Evolutionary conservation across 805 yeast species (phyloP), one percentile per base, ranked within the genome.

Genomic region (Candida patagonica): DNA sequence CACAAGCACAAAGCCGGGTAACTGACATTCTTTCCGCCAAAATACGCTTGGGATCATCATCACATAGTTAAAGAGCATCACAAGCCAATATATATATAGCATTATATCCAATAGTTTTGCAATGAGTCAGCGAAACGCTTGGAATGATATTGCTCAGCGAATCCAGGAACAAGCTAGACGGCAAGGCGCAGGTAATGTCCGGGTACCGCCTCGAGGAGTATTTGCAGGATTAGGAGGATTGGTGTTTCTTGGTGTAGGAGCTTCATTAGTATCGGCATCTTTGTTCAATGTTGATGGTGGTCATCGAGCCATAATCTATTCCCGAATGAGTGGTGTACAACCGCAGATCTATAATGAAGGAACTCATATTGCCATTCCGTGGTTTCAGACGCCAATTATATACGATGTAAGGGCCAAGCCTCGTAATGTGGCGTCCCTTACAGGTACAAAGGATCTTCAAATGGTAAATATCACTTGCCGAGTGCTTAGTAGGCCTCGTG

Each of bases 401-500:
- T 92, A 82, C 62, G 97, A 92, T 59, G 95, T 92, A 44, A 77
- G 98, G 55, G 96, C 98, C 35, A 89, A 86, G 60, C 98, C 98
- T 44, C 78, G 96, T 65, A 87, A 87, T 52, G 94, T 92, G 45
- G 84, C 96, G 10, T 85, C 96, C 20, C 73, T 94, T 55, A 92
- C 98, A 1, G 98, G 98, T 50, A 92, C 98, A 17, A 92, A 92
- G 67, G 98, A 92, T 65, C 73, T 92, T 59, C 98, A 92, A 68
- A 92, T 92, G 98, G 98, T 92, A 37, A 92, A 87, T 63, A 89
- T 92, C 57, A 89, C 97, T n/a, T 92, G 98, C 63, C 80, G 98
- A 68, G 98, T 92, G 20, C 73, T 92, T 53, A 81, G 94, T 41
- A 79, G 88, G 60, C 98, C 98, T 0, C 80, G 82, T 42, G 72